A percentile compares a stretch with the other conserved stretches of the same genome.
Evolutionary conservation across 768 basidiomycete species (phyloP).

Genomic region (Trametopsis cervina): DNA sequence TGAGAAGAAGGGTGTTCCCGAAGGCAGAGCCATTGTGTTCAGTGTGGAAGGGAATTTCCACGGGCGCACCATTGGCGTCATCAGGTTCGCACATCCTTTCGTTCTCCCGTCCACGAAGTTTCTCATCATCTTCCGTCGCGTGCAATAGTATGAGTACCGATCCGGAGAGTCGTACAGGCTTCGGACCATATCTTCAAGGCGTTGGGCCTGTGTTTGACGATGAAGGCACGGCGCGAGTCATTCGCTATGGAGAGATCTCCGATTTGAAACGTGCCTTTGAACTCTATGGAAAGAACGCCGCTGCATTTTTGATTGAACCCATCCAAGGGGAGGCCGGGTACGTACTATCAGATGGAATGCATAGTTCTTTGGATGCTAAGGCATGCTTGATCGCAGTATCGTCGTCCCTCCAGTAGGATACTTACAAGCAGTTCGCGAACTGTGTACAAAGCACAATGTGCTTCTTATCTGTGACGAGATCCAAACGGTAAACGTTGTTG

Average conservation of each 20-base stretch:
- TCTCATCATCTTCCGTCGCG: slow-evolving; percentile 4
- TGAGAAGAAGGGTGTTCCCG: slow-evolving; percentile 72
- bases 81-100: slow-evolving; percentile 43
- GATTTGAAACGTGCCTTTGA: slow-evolving; percentile 82
- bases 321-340: slow-evolving; percentile 99
- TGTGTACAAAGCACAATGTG: slow-evolving; percentile 91
- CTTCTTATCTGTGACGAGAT: slow-evolving; percentile 98
- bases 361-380: not conserved
- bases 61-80: slow-evolving; percentile 84
- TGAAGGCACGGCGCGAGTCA: slow-evolving; percentile 40
- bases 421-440: slow-evolving; percentile 61
- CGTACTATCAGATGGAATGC: slow-evolving; percentile 22
- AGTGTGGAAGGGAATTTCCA: slow-evolving; percentile 92
- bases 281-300: slow-evolving; percentile 72
- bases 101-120: too few species aligned
- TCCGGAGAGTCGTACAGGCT: slow-evolving; percentile 78
- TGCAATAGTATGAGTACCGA: slow-evolving; percentile 78
- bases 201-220: slow-evolving; percentile 77
- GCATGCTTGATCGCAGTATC: too few species aligned
- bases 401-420: slow-evolving; percentile 90
- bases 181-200: slow-evolving; percentile 83
- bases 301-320: slow-evolving; percentile 94
- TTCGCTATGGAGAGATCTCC: slow-evolving; percentile 77
- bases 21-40: slow-evolving; percentile 80
- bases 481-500: slow-evolving; percentile 60